A percentile compares a stretch with the other conserved stretches of the same genome.
phyloP scores from a whole-genome alignment of 208 protist genomes.

The Acanthamoeba castellanii region DNA sequence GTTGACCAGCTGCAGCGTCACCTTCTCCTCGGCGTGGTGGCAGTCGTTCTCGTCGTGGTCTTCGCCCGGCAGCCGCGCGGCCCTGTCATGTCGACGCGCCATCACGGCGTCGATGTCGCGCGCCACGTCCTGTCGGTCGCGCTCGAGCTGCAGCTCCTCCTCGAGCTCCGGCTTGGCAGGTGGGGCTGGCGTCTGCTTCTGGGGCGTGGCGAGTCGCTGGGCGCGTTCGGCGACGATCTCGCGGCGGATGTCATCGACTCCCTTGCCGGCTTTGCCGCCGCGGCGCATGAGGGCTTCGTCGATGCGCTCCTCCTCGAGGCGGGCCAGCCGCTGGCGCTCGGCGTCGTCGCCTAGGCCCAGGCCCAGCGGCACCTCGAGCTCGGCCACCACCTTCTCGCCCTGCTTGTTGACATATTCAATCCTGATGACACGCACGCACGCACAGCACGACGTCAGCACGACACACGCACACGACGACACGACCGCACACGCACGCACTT shows the following conservation, averaged over 20 bases:
- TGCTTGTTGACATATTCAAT: background rate
- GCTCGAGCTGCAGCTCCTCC: background rate
- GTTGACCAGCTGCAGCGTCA: background rate
- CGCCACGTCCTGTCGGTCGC: background rate
- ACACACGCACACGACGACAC: too few relatives aligned
- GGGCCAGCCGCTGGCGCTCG: background rate
- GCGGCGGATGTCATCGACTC: background rate
- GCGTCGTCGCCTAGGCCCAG: background rate
- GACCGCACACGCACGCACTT: background rate
- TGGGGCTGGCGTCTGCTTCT: too few relatives aligned
- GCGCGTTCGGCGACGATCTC: background rate
- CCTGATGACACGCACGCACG: background rate
- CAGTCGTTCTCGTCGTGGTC: background rate
- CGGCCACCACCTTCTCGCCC: background rate
- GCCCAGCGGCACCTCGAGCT: constrained; percentile 15
- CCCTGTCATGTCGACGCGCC: background rate
- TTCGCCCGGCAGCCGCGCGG: too few relatives aligned
- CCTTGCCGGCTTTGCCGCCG: constrained; percentile 3
- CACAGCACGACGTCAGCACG: background rate
- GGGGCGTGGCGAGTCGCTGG: background rate
- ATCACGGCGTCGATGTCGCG: background rate
- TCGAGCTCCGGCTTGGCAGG: background rate
- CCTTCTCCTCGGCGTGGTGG: background rate
- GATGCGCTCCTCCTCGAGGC: constrained; percentile 9
- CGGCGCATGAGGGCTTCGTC: background rate